These are phyloP conservation scores for Sporothrix dimorphospora DNA, from an alignment of 2,329 filamentous ascomycete species.

Conservation along the genomic window DNA sequence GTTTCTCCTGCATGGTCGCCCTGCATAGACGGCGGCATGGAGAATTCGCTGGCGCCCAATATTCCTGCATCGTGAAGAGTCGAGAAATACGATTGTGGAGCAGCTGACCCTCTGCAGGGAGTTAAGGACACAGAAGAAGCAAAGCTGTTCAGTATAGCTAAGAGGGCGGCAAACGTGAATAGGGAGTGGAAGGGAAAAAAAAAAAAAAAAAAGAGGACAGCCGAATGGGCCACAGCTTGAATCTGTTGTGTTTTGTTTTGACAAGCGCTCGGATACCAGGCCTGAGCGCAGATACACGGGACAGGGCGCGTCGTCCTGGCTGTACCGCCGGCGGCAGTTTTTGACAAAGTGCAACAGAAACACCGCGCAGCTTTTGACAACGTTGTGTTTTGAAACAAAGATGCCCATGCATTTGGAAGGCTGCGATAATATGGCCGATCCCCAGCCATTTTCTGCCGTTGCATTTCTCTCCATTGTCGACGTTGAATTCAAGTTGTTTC, in stretches of 20 bases:
- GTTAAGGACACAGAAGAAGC: neutral
- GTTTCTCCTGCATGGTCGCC: slow-evolving; percentile 19
- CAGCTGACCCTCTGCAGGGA: neutral
- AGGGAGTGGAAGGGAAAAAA: neutral
- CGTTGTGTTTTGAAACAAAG: neutral
- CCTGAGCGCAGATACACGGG: neutral
- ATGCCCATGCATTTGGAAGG: neutral
- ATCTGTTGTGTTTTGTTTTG: slow-evolving; percentile 4
- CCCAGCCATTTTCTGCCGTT: slow-evolving; percentile 11
- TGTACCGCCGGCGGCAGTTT: neutral
- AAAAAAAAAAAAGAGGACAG: neutral
- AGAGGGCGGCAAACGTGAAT: neutral
- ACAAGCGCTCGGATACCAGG: slow-evolving; percentile 10
- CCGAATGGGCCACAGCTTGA: neutral
- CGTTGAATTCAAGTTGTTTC: neutral
- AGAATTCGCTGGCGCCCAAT: neutral
- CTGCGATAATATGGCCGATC: neutral
- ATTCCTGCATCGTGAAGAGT: neutral
- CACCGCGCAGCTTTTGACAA: neutral
- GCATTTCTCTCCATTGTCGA: neutral
- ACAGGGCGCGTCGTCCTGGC: neutral
- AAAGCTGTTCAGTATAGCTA: neutral
- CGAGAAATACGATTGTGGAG: neutral
- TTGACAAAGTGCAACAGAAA: neutral
- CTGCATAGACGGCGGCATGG: slow-evolving; percentile 12